Conservation (phyloP, 306 rosid species). For the Rosa chinensis region DNA sequence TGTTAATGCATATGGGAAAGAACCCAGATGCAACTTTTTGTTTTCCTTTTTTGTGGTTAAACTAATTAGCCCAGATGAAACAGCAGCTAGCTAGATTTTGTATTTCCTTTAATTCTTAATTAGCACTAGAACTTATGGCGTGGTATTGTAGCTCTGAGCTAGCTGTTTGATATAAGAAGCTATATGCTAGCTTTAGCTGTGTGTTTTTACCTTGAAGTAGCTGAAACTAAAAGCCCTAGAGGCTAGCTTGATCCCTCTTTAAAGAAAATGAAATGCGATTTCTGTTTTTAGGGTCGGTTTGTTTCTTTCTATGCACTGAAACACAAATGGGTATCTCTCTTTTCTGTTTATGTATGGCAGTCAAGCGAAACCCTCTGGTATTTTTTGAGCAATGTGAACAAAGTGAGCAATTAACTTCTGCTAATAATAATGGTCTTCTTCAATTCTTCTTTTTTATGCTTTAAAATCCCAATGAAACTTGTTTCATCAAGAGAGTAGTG, state of each 20-base stretch:
- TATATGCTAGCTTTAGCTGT: neutral
- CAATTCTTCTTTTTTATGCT: neutral
- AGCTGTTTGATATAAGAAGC: neutral
- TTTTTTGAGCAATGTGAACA: constrained; percentile 35
- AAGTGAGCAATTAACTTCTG: neutral
- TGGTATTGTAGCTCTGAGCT: neutral
- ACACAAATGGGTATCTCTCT: constrained; percentile 54
- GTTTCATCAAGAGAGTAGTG: constrained; percentile 1
- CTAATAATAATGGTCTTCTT: neutral
- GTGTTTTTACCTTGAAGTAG: neutral
- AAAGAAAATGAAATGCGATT: constrained; percentile 21
- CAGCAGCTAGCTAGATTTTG: neutral
- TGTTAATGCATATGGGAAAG: neutral
- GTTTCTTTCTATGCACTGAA: constrained; percentile 57
- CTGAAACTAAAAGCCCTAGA: neutral
- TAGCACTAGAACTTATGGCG: neutral
- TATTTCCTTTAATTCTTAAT: neutral
- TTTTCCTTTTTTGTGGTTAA: neutral
- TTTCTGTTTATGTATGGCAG: constrained; percentile 49
- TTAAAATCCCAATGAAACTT: constrained; percentile 7
- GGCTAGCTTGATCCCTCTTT: neutral
- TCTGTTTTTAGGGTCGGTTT: constrained; percentile 52
- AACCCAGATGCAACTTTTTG: neutral
- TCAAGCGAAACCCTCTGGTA: constrained; percentile 41
- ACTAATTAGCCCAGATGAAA: neutral